These are phyloP conservation scores for Penicillium cataractarum DNA, from an alignment of 495 filamentous ascomycete genomes.

Conservation along the genomic window DNA sequence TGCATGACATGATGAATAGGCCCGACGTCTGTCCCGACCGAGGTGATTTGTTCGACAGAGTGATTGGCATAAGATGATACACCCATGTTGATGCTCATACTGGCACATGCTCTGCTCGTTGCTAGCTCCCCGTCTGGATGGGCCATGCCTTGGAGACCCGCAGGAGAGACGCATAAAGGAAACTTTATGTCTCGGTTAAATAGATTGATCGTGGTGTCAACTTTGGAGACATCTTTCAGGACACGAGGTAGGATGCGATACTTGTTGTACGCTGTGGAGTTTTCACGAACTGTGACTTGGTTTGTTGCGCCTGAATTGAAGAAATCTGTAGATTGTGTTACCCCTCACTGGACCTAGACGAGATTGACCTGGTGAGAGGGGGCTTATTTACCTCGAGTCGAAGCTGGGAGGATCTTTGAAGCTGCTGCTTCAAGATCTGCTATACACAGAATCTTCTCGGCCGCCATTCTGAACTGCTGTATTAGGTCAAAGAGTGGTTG, in stretches of 20 bases:
- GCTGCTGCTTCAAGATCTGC: constrained; percentile 25
- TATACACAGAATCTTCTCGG: constrained; percentile 25
- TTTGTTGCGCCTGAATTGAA: constrained; percentile 52
- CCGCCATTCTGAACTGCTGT: constrained; percentile 6
- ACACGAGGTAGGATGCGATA: constrained; percentile 56
- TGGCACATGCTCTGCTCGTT: constrained; percentile 59
- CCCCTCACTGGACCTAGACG: constrained; percentile 9
- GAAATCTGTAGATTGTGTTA: constrained; percentile 37
- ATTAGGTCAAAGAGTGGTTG: neutral
- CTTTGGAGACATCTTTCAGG: constrained; percentile 51
- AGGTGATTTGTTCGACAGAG: constrained; percentile 57
- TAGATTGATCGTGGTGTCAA: constrained; percentile 45
- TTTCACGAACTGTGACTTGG: constrained; percentile 50
- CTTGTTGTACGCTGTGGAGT: constrained; percentile 43
- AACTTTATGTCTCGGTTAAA: constrained; percentile 43
- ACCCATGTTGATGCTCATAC: constrained; percentile 48
- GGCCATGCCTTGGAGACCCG: constrained; percentile 65
- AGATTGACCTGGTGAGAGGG: neutral
- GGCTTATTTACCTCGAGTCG: constrained; percentile 22
- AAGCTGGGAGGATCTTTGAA: constrained; percentile 12
- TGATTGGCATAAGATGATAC: constrained; percentile 59
- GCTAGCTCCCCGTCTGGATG: constrained; percentile 70
- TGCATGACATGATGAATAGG: constrained; percentile 63
- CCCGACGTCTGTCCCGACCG: constrained; percentile 40
- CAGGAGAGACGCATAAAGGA: constrained; percentile 57